Conservation (phyloP, 164 flowering plant genomes). For the Aristolochia contorta region DNA sequence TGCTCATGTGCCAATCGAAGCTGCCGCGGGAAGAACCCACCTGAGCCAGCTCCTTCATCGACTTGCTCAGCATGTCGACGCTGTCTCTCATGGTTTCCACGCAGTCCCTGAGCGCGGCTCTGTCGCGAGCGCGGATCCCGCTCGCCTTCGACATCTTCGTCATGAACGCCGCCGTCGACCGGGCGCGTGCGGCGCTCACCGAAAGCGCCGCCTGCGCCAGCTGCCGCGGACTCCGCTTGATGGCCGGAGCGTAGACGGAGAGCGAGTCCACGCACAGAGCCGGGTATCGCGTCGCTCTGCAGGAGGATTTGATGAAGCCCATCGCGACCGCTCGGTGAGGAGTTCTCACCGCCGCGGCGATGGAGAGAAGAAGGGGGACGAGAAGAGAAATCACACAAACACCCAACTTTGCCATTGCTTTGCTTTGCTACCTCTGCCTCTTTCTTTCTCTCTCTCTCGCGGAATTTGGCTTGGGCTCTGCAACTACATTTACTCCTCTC, state of each 20-base stretch:
- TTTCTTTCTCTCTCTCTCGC: too few species aligned
- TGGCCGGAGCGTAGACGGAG: conserved; percentile 9
- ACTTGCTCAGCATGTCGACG: conserved; percentile 19
- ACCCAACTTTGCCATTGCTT: conserved; percentile 1
- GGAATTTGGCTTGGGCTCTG: too few species aligned
- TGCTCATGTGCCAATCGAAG: conserved; percentile 29
- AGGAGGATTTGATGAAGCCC: conserved; percentile 23
- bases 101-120: conserved; percentile 23
- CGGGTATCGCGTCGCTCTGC: conserved; percentile 19
- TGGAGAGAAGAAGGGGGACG: background rate
- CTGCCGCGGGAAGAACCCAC: background rate
- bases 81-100: conserved; percentile 21
- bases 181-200: conserved; percentile 18
- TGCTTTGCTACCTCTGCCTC: background rate
- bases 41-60: conserved; percentile 19
- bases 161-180: conserved; percentile 11
- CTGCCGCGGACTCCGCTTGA: conserved; percentile 20
- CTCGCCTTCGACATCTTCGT: conserved; percentile 6
- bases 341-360: background rate
- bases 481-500: too few species aligned
- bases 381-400: conserved; percentile 1
- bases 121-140: conserved; percentile 12
- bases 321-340: background rate
- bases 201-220: conserved; percentile 19
- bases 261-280: conserved; percentile 20